Base-by-base conservation (phyloP, 2,329 filamentous ascomycete species). In the Cryoendolithus antarcticus region DNA sequence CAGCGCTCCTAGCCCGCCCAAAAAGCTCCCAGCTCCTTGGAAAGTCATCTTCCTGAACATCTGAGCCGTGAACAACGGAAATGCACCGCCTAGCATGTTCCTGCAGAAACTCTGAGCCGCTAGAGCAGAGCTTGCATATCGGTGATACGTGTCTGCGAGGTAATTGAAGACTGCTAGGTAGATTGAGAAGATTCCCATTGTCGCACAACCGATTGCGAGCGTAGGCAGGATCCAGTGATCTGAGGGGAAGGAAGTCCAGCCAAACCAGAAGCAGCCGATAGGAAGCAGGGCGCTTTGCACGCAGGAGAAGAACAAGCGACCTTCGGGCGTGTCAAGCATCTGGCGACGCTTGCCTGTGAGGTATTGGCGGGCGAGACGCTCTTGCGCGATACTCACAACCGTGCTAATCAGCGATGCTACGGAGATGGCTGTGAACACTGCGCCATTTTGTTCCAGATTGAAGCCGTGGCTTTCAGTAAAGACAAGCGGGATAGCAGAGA, bases 181-280 rank as follows among this genome's bases (percentile, higher is more conserved):
- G 53, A 68, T 67, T 31, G 67, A 62, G 46, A 67, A 54, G 9
- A 67, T 44, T 34, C 67, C 58, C 21, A 41, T 29, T 15, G 33
- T 34, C 5, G 38, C 39, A 12, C 39, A 41, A 5, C 21, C 39
- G 13, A 39, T 63, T 58, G 62, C 54, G 2, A 66, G 41, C 15
- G 65, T 60, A 41, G 66, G 63, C 8, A 63, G 59, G 59, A 62
- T 65, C 4, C 50, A 43, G 30, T 40, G 54, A 32, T 63, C 65
- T 41, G 59, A 59, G 5, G 53, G 55, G 35, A 66, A 59, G 1
- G 62, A 66, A 0, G 71, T 70, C 69, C 67, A 72, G 0, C 62
- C 66, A 42, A 72, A 72, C 67, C 65, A 69, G 45, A 72, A 70
- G 27, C 73, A 52, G 1, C 67, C 65, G 5, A 60, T 56, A 1